Percentiles rank a stretch among this genome's conserved stretches.
Conservation (phyloP, 2,329 filamentous ascomycete genomes). For the Microcyclospora pomicola region DNA sequence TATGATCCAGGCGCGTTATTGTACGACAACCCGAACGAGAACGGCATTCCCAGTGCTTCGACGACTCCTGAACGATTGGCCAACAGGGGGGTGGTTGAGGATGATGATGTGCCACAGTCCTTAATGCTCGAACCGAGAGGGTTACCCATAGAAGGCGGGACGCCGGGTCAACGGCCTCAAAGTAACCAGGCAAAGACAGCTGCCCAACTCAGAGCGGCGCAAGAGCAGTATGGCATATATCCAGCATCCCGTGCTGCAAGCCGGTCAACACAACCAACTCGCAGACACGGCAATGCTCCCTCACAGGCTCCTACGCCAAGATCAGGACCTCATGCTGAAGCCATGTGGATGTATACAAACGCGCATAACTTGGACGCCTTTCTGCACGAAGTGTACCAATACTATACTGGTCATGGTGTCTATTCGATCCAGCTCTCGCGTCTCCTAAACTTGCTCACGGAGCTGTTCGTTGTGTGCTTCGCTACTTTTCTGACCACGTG, state of each 20-base stretch:
- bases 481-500: slow-evolving; percentile 76
- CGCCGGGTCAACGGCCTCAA: slow-evolving; percentile 1
- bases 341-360: slow-evolving; percentile 88
- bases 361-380: slow-evolving; percentile 82
- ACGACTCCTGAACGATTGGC: slow-evolving; percentile 26
- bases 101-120: slow-evolving; percentile 51
- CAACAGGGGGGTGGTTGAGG: slow-evolving; percentile 30
- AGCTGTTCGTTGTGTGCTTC: slow-evolving; percentile 68
- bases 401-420: slow-evolving; percentile 70
- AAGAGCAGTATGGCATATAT: slow-evolving; percentile 33
- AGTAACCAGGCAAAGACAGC: slow-evolving; percentile 14
- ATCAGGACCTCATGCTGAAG: slow-evolving; percentile 61
- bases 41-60: slow-evolving; percentile 32
- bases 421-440: slow-evolving; percentile 70
- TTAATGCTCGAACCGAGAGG: slow-evolving; percentile 43
- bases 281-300: slow-evolving; percentile 4
- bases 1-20: slow-evolving; percentile 44
- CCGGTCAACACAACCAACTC: too few relatives aligned
- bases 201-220: slow-evolving; percentile 38
- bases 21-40: slow-evolving; percentile 32
- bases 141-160: slow-evolving; percentile 19
- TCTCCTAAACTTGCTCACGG: slow-evolving; percentile 61
- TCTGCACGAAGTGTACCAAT: slow-evolving; percentile 71
- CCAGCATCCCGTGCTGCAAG: slow-evolving; percentile 1
- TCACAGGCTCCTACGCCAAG: slow-evolving; percentile 26